These are phyloP conservation scores for Pythium apleroticum DNA, from an alignment of 352 stramenopile genomes.

Conservation along the genomic window DNA sequence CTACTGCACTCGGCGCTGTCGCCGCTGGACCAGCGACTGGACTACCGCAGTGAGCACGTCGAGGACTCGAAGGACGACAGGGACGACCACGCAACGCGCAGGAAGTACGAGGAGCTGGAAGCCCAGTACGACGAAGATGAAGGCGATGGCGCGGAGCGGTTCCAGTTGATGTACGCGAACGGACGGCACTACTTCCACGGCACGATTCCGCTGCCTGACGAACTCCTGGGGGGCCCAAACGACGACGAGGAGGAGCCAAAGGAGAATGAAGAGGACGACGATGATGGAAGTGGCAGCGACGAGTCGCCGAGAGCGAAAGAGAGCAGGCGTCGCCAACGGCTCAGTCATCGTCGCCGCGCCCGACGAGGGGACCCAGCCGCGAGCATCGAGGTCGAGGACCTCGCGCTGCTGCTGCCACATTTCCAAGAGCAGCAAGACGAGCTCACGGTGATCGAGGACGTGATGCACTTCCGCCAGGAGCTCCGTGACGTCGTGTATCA, in stretches of 20 bases:
- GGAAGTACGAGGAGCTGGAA: conserved; percentile 14
- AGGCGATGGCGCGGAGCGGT: conserved; percentile 4
- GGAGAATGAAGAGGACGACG: conserved; percentile 22
- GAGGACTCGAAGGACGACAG: conserved; percentile 9
- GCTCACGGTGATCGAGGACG: conserved; percentile 38
- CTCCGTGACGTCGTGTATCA: conserved; percentile 61
- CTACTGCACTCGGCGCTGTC: conserved; percentile 34
- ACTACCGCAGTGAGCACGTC: conserved; percentile 26
- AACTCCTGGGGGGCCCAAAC: conserved; percentile 23
- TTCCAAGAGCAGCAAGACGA: conserved; percentile 57
- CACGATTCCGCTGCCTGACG: conserved; percentile 37
- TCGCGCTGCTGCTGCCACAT: conserved; percentile 47
- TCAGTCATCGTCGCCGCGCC: background rate
- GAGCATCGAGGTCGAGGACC: conserved; percentile 34
- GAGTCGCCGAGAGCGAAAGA: background rate
- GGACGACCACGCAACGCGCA: background rate
- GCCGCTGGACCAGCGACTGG: conserved; percentile 28
- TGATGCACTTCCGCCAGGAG: conserved; percentile 41
- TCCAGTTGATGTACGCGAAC: conserved; percentile 55
- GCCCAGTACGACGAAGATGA: conserved; percentile 14
- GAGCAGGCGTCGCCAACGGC: conserved; percentile 11
- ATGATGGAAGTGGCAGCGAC: background rate
- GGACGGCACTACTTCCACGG: conserved; percentile 64
- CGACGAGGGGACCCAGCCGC: background rate
- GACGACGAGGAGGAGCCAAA: conserved; percentile 5